Evolutionary conservation across 169 alveolate species (phyloP).

Genomic region (Eimeria brunetti): DNA sequence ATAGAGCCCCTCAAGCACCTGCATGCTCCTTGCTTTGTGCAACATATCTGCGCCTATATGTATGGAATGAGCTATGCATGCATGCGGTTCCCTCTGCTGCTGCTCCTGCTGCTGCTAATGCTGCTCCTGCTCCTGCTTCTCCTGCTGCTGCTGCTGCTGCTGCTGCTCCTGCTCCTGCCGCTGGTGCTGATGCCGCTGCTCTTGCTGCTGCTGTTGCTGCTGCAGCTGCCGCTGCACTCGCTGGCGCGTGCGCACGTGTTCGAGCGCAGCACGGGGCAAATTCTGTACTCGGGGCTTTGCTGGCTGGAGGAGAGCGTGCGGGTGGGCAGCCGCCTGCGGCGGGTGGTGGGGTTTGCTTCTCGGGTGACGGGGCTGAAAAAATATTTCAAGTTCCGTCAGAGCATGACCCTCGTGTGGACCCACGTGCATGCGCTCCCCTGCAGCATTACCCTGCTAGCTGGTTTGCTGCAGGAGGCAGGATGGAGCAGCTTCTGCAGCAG

Average conservation of each 20-base stretch:
- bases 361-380: background rate
- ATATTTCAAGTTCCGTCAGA: background rate
- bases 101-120: background rate
- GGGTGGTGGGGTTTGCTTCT: background rate
- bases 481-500: slow-evolving; percentile 68
- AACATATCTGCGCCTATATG: background rate
- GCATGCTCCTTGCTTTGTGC: no score
- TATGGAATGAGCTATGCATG: background rate
- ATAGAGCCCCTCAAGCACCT: no score
- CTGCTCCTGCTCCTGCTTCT: background rate
- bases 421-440: slow-evolving; percentile 70
- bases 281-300: slow-evolving; percentile 5
- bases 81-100: background rate
- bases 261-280: background rate
- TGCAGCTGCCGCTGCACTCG: slow-evolving; percentile 50
- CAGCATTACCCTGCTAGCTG: slow-evolving; percentile 41
- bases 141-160: no score
- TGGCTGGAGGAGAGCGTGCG: background rate
- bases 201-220: background rate
- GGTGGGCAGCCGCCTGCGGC: background rate
- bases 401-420: slow-evolving; percentile 22
- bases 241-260: slow-evolving; percentile 23
- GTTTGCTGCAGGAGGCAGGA: background rate
- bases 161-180: no score
- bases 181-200: no score